These are phyloP conservation scores for Trichosphaerium sp. DNA, from an alignment of 78 protist genomes.

Conservation along the genomic window DNA sequence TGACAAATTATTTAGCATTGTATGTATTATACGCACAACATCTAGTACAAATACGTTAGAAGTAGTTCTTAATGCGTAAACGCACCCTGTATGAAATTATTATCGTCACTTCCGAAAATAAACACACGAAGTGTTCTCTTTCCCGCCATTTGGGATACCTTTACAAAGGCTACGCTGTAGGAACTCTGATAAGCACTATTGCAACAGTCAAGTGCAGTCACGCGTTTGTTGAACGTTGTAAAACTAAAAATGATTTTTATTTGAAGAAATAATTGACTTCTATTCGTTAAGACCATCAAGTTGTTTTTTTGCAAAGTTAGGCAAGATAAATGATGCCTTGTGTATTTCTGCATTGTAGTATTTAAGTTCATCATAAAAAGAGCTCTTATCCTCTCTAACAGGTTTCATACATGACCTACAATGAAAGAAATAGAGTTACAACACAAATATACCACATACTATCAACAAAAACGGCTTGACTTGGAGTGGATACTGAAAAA, in stretches of 20 bases:
- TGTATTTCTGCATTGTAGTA: slow-evolving; percentile 79
- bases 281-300: not conserved
- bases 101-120: too few relatives aligned
- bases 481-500: not conserved
- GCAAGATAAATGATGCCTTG: slow-evolving; percentile 75
- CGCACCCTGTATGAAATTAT: too few relatives aligned
- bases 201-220: too few relatives aligned
- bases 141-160: too few relatives aligned
- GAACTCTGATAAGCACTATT: too few relatives aligned
- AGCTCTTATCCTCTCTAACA: slow-evolving; percentile 3
- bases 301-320: slow-evolving; percentile 60
- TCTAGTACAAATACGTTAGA: too few relatives aligned
- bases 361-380: slow-evolving; percentile 17
- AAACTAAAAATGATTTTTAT: not conserved
- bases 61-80: too few relatives aligned
- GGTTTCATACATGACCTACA: slow-evolving; percentile 6
- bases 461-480: not conserved
- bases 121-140: too few relatives aligned
- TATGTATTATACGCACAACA: too few relatives aligned
- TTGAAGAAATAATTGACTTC: not conserved
- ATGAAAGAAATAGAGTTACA: slow-evolving; percentile 1
- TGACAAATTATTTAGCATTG: too few relatives aligned
- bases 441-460: not conserved
- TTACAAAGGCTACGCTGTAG: too few relatives aligned
- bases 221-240: too few relatives aligned